phyloP scores from a whole-genome alignment of 169 alveolate genomes.

The Cryptosporidium bovis region DNA sequence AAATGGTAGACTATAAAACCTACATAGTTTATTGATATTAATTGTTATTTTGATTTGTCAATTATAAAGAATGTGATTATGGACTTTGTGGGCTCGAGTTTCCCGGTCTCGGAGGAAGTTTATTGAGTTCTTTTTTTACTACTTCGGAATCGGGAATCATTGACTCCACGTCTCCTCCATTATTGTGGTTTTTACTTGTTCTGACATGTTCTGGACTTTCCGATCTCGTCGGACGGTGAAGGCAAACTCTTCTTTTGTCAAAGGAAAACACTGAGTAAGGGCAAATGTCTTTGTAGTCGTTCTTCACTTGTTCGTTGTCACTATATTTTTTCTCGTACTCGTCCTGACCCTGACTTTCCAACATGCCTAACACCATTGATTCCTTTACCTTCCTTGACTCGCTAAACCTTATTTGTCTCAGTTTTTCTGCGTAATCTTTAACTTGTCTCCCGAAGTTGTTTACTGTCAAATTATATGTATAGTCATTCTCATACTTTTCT shows the following conservation, averaged over 20 bases:
- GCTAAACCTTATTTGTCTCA: conserved; percentile 23
- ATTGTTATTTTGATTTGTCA: neutral
- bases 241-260: conserved; percentile 41
- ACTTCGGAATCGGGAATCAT: conserved; percentile 12
- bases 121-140: conserved; percentile 21
- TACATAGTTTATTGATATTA: neutral
- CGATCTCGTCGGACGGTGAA: conserved; percentile 16
- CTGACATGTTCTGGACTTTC: conserved; percentile 1
- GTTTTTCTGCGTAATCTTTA: conserved; percentile 43
- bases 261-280: neutral
- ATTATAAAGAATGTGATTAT: too few species aligned
- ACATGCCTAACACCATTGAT: conserved; percentile 11
- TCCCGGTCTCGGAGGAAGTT: conserved; percentile 44
- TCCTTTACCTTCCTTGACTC: conserved; percentile 46
- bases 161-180: neutral
- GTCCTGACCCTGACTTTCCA: conserved; percentile 11
- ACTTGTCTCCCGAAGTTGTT: conserved; percentile 21
- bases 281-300: neutral
- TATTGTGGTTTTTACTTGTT: neutral
- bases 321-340: conserved; percentile 24
- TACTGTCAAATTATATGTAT: conserved; percentile 8
- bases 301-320: neutral
- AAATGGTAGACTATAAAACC: neutral
- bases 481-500: conserved; percentile 55
- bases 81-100: neutral